Evolutionary conservation across 2,329 filamentous ascomycete genomes (phyloP).

Genomic region (Sporothrix luriei): DNA sequence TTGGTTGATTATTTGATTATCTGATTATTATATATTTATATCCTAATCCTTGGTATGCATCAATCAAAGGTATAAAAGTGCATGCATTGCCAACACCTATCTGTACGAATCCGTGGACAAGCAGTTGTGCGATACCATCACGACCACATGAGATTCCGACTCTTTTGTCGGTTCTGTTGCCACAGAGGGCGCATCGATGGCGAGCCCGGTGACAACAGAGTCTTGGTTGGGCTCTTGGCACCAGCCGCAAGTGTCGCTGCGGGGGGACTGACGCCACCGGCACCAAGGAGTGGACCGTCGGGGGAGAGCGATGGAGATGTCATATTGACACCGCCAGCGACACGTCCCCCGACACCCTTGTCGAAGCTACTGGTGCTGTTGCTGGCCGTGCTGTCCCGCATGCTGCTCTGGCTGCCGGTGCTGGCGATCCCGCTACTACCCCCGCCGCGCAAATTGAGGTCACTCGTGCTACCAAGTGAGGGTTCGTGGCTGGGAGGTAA

Average conservation of each 20-base stretch:
- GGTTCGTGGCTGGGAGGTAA: not conserved
- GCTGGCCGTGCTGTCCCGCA: not conserved
- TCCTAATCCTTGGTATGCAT: slow-evolving; percentile 1
- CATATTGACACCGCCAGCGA: not conserved
- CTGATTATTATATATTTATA: not conserved
- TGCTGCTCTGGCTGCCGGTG: not conserved
- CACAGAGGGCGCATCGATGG: slow-evolving; percentile 48
- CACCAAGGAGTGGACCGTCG: not conserved
- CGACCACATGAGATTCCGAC: slow-evolving; percentile 52
- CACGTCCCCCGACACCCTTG: too few species aligned
- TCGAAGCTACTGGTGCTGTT: not conserved
- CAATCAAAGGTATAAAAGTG: not conserved
- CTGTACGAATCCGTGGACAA: not conserved
- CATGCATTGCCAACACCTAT: not conserved
- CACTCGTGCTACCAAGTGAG: not conserved
- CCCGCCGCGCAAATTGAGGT: slow-evolving; percentile 19
- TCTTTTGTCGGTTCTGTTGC: slow-evolving; percentile 57
- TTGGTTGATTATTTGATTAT: not conserved
- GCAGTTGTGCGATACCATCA: not conserved
- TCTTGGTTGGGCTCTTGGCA: not conserved
- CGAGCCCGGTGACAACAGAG: not conserved
- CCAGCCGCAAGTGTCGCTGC: slow-evolving; percentile 1
- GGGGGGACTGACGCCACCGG: slow-evolving; percentile 1
- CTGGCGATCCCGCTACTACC: slow-evolving; percentile 24
- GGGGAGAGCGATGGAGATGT: slow-evolving; percentile 27